phyloP scores from a whole-genome alignment of 495 filamentous ascomycete genomes.

The Neurospora sp. region DNA sequence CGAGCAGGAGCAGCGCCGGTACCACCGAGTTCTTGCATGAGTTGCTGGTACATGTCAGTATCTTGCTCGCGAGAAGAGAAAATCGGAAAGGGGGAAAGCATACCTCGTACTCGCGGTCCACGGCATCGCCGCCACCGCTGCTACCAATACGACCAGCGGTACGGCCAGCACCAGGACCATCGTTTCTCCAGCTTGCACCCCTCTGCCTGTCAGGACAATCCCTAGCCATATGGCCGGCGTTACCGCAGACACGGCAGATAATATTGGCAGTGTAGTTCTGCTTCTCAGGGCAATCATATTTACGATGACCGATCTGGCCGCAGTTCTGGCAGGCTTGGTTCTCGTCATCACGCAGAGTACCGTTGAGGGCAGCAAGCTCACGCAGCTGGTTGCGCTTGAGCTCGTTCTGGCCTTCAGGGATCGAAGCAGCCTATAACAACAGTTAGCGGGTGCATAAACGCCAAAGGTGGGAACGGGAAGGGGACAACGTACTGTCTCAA shows the following conservation, averaged over 20 bases:
- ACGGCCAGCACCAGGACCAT: constrained; percentile 36
- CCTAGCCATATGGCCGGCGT: constrained; percentile 32
- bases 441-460: constrained; percentile 13
- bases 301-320: constrained; percentile 96
- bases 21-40: constrained; percentile 89
- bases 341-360: constrained; percentile 95
- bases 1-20: constrained; percentile 59
- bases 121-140: constrained; percentile 61
- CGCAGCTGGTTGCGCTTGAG: constrained; percentile 97
- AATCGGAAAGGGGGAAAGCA: constrained; percentile 17
- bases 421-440: constrained; percentile 72
- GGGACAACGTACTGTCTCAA: constrained; percentile 75
- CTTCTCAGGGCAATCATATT: constrained; percentile 97
- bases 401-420: constrained; percentile 95
- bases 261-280: constrained; percentile 97
- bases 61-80: background rate
- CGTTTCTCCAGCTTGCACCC: constrained; percentile 85
- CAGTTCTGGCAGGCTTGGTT: constrained; percentile 99
- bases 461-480: background rate
- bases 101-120: constrained; percentile 92
- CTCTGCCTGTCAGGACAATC: constrained; percentile 82
- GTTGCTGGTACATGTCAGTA: constrained; percentile 55
- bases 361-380: constrained; percentile 93
- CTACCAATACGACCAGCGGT: constrained; percentile 52
- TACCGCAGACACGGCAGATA: constrained; percentile 95